Evolutionary conservation across 768 basidiomycete genomes (phyloP).

Genomic region (Postia placenta): DNA sequence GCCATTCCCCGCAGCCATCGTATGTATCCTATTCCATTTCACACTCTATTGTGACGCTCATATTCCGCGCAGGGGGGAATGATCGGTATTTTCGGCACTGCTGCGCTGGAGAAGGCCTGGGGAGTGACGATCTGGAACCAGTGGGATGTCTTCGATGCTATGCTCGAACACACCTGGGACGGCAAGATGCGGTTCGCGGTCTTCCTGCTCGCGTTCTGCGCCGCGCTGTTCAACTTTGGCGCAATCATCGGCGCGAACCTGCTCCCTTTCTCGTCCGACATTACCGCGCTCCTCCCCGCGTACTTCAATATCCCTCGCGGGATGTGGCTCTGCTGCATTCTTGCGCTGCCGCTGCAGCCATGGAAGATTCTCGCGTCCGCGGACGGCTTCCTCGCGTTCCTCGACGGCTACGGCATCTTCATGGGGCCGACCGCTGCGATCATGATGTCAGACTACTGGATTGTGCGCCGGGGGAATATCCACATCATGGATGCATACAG

Average conservation of each 20-base stretch:
- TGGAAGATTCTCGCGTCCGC: constrained; percentile 18
- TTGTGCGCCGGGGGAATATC: constrained; percentile 14
- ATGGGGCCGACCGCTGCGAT: constrained; percentile 16
- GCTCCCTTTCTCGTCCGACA: constrained; percentile 15
- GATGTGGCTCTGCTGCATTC: constrained; percentile 17
- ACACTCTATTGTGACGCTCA: no score
- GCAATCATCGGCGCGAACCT: constrained; percentile 14
- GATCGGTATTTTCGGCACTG: constrained; percentile 16
- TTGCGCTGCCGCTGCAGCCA: constrained; percentile 14
- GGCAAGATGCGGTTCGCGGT: constrained; percentile 12
- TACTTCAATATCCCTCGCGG: constrained; percentile 16
- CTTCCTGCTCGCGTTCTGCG: constrained; percentile 14
- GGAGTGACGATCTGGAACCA: constrained; percentile 16
- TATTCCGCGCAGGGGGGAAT: constrained; percentile 9
- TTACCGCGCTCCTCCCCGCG: constrained; percentile 12
- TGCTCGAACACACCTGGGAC: constrained; percentile 13
- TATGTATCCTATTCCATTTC: constrained; percentile 3
- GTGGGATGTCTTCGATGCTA: constrained; percentile 17
- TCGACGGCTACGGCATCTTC: constrained; percentile 16
- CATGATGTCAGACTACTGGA: constrained; percentile 17
- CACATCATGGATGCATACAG: constrained; percentile 10
- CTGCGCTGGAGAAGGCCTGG: constrained; percentile 13
- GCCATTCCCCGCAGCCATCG: constrained; percentile 14
- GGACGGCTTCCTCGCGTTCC: constrained; percentile 15
- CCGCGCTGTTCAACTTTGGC: constrained; percentile 16